These are phyloP conservation scores for Nannochloris sp. DNA, from an alignment of 139 green algal species.

Conservation along the genomic window DNA sequence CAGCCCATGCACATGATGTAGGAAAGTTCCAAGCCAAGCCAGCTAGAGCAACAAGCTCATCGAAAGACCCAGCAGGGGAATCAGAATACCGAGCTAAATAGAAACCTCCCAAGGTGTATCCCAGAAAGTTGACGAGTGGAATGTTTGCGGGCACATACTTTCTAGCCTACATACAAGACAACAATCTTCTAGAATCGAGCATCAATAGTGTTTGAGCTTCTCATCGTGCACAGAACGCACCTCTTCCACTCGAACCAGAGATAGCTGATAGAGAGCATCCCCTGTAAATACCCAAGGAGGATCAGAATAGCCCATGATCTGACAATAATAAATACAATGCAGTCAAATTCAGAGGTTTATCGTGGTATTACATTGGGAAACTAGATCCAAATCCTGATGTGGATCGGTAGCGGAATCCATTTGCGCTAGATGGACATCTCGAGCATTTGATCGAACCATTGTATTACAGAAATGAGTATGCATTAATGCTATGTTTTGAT, in stretches of 20 bases:
- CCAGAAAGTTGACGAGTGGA: slow-evolving; percentile 78
- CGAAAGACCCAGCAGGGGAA: slow-evolving; percentile 80
- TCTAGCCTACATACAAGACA: slow-evolving; percentile 41
- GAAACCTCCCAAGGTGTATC: slow-evolving; percentile 87
- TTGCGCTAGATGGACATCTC: no score
- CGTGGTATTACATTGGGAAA: neutral
- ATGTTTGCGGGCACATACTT: slow-evolving; percentile 71
- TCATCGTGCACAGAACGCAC: neutral
- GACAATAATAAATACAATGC: neutral
- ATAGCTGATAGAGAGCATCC: slow-evolving; percentile 78
- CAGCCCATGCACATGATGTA: slow-evolving; percentile 90
- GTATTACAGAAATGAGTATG: no score
- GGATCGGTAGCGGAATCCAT: no score
- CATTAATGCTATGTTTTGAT: no score
- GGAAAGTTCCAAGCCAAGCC: slow-evolving; percentile 91
- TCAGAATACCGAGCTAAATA: slow-evolving; percentile 85
- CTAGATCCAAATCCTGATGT: no score
- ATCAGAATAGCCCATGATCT: slow-evolving; percentile 53
- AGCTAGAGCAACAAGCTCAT: slow-evolving; percentile 81
- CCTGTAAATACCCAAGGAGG: slow-evolving; percentile 70
- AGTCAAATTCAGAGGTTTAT: neutral
- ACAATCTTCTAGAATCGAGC: no score
- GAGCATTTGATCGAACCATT: no score
- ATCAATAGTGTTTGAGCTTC: no score
- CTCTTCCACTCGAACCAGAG: slow-evolving; percentile 69